phyloP scores from a whole-genome alignment of 2,329 filamentous ascomycete species.

The Aspergillus cejpii region DNA sequence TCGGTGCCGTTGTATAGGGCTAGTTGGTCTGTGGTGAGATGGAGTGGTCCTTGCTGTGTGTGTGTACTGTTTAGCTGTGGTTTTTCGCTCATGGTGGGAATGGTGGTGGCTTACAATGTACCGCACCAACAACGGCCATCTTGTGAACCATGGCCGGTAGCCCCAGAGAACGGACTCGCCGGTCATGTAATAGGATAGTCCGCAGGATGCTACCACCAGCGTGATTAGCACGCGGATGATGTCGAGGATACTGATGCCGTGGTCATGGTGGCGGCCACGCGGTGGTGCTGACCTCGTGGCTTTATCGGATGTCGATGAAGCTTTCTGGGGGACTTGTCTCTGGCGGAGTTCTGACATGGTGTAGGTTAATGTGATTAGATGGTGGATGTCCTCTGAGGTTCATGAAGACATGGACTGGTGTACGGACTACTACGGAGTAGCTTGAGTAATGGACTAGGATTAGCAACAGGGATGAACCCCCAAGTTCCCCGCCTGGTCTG shows the following conservation, averaged over 20 bases:
- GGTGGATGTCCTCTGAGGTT: not conserved
- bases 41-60: constrained; percentile 53
- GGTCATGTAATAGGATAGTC: constrained; percentile 70
- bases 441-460: too few relatives aligned
- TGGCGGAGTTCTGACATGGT: constrained; percentile 30
- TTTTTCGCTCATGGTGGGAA: not conserved
- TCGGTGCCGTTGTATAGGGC: constrained; percentile 70
- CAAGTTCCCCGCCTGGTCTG: too few relatives aligned
- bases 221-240: constrained; percentile 63
- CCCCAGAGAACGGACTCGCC: constrained; percentile 66
- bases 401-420: too few relatives aligned
- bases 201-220: constrained; percentile 58
- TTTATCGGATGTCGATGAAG: constrained; percentile 6
- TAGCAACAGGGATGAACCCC: too few relatives aligned
- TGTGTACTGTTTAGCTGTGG: constrained; percentile 1
- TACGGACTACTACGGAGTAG: too few relatives aligned
- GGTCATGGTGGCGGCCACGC: constrained; percentile 17
- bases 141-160: constrained; percentile 57
- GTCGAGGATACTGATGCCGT: constrained; percentile 51
- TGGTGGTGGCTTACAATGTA: constrained; percentile 51
- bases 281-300: constrained; percentile 6
- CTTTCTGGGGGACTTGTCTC: constrained; percentile 18
- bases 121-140: constrained; percentile 51
- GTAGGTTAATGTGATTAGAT: not conserved
- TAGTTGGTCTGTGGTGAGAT: constrained; percentile 70